These are phyloP conservation scores for Aspergillus hiratsukae DNA, from an alignment of 2,329 filamentous ascomycete genomes.

Conservation along the genomic window DNA sequence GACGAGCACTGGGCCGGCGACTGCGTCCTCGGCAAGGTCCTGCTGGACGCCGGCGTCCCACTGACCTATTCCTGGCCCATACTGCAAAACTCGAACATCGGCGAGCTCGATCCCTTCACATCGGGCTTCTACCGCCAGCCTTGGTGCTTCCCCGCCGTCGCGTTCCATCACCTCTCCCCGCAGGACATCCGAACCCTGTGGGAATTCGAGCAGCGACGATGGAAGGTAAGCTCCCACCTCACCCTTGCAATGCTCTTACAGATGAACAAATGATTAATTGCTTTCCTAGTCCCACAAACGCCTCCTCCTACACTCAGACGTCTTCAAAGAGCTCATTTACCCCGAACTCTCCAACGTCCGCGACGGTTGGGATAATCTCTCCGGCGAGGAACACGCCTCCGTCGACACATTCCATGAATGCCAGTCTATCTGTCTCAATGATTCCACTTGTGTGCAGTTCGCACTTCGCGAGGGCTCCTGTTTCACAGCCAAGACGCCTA, in stretches of 20 bases:
- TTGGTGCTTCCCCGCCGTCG: slow-evolving; percentile 49
- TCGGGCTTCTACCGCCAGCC: slow-evolving; percentile 37
- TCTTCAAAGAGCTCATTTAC: slow-evolving; percentile 36
- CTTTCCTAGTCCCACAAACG: slow-evolving; percentile 3
- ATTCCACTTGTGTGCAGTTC: slow-evolving; percentile 29
- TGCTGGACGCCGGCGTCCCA: slow-evolving; percentile 44
- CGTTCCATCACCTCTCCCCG: slow-evolving; percentile 48
- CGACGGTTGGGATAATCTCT: slow-evolving; percentile 34
- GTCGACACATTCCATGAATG: slow-evolving; percentile 29
- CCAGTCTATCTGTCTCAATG: slow-evolving; percentile 22
- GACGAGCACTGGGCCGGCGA: slow-evolving; percentile 48
- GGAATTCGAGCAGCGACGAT: slow-evolving; percentile 48
- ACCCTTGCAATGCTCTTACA: neutral
- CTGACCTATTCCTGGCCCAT: slow-evolving; percentile 48
- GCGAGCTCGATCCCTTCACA: slow-evolving; percentile 42
- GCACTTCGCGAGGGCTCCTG: slow-evolving; percentile 26
- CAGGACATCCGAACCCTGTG: slow-evolving; percentile 42
- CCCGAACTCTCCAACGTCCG: slow-evolving; percentile 27
- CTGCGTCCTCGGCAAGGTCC: slow-evolving; percentile 46
- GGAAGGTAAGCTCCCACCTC: slow-evolving; percentile 51
- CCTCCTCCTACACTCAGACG: slow-evolving; percentile 32
- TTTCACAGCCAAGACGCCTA: slow-evolving; percentile 27
- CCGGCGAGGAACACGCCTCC: slow-evolving; percentile 26
- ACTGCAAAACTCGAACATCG: slow-evolving; percentile 40
- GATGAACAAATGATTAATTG: neutral